Base-by-base conservation (phyloP, 768 basidiomycete species). In the Tulasnella sp. region DNA sequence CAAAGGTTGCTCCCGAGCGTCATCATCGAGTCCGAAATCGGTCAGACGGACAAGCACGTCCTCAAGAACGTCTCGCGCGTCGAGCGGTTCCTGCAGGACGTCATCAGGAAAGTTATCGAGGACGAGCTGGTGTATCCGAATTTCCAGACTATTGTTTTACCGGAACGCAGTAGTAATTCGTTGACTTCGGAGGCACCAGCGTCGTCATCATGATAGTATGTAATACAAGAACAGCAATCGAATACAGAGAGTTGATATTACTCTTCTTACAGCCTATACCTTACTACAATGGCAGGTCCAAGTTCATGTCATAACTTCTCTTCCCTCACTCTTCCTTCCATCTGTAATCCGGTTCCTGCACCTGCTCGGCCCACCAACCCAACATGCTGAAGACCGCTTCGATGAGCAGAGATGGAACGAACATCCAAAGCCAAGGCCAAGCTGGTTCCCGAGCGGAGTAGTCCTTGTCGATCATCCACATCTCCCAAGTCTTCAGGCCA, bases 61-160 rank as follows among this genome's bases (percentile, higher is more conserved):
- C 78, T 98, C 75, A 92, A 95, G 80, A 98, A 98, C 75, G 96
- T 98, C 32, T 93, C 92, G 4, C 88, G 96, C 72, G 91, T 99
- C 14, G 96, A 99, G 80, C 84, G 90, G 39, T 98, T 98, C 80
- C 94, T 98, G 67, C 91, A 95, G 79, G 95, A 98, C 77, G 92
- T 96, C 39, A 90, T 98, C 74, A 86, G 96, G 74, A 98, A 92
- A 79, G 95, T 94, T 1, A 81, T 99, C 62, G 95, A 97, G 79
- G 96, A 97, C 77, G 95, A 97, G 80, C 84, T 98, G n/a, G 93
- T 97, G 5, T 98, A 95, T 80, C 95, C 95, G 26, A 97, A 96
- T 79, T 98, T 94, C 80, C 93, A 95, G 81, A 95, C 94, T 1
- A 76, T 83, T 12, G 79, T 79, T 3, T 37, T 74, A 59, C 52